Percentiles rank a stretch among this genome's conserved stretches.
Evolutionary conservation across 2,329 filamentous ascomycete genomes (phyloP).

Genomic region (Diaporthe helianthi): DNA sequence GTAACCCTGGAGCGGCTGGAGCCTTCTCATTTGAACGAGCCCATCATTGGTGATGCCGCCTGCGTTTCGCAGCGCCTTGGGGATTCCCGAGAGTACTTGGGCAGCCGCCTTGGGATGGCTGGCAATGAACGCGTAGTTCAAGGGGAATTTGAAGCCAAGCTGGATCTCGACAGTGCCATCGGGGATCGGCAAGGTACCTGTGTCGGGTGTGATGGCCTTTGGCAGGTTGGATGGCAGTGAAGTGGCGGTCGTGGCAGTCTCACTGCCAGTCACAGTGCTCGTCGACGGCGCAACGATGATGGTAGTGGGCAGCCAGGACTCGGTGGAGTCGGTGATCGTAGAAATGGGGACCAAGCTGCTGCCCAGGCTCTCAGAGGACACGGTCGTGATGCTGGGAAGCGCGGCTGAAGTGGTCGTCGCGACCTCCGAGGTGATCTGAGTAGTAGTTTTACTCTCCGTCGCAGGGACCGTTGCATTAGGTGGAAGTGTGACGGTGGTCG

Average conservation of each 20-base stretch:
- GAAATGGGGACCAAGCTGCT: constrained; percentile 43
- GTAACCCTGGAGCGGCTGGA: constrained; percentile 72
- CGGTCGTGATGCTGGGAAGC: not conserved
- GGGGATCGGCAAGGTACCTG: constrained; percentile 59
- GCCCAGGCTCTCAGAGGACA: constrained; percentile 31
- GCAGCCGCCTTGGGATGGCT: constrained; percentile 73
- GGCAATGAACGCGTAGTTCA: constrained; percentile 87
- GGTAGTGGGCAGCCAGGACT: constrained; percentile 63
- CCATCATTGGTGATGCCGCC: constrained; percentile 58
- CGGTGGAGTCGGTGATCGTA: constrained; percentile 52
- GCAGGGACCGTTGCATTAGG: constrained; percentile 17
- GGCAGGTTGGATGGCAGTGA: constrained; percentile 73
- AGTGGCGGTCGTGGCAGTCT: constrained; percentile 50
- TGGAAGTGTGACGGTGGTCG: constrained; percentile 29
- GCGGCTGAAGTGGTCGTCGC: constrained; percentile 43
- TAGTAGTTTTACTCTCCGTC: constrained; percentile 16
- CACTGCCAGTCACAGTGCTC: constrained; percentile 47
- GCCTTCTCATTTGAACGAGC: constrained; percentile 71
- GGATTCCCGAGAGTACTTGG: constrained; percentile 85
- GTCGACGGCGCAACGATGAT: constrained; percentile 61
- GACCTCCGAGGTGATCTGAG: constrained; percentile 49
- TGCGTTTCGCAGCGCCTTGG: constrained; percentile 72
- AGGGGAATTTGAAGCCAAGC: constrained; percentile 79
- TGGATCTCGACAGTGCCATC: constrained; percentile 76
- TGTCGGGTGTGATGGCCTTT: constrained; percentile 75